These are phyloP conservation scores for Plasmodium coatneyi DNA, from an alignment of 169 alveolate species.

Conservation along the genomic window DNA sequence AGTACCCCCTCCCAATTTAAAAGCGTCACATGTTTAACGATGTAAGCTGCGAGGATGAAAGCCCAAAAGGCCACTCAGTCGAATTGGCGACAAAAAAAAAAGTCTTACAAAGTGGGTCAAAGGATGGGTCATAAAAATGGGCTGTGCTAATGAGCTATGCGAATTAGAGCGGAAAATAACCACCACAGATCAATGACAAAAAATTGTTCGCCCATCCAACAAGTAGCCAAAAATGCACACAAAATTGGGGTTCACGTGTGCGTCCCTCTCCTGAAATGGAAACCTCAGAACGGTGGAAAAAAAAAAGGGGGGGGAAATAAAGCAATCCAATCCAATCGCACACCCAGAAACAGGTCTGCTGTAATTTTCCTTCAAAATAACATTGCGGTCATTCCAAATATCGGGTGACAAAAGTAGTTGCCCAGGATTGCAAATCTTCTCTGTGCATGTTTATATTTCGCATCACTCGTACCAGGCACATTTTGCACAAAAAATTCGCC, in stretches of 20 bases:
- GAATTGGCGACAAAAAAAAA: no score
- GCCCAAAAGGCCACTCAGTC: neutral
- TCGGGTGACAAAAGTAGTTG: neutral
- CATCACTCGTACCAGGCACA: neutral
- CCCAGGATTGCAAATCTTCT: neutral
- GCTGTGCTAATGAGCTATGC: neutral
- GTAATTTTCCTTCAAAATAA: neutral
- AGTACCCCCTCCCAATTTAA: neutral
- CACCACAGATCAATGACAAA: neutral
- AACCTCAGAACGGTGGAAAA: neutral
- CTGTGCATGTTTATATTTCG: neutral
- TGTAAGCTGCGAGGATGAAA: neutral
- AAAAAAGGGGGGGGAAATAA: neutral
- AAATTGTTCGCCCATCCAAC: neutral
- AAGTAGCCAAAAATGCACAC: neutral
- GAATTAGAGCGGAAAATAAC: neutral
- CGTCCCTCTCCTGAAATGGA: neutral
- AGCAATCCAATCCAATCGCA: neutral
- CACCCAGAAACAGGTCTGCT: neutral
- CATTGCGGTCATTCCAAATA: neutral
- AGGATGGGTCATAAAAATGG: neutral
- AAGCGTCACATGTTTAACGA: neutral
- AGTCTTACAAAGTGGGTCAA: neutral
- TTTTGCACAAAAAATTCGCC: neutral
- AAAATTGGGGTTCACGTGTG: neutral